Evolutionary conservation across 108 stramenopile genomes (phyloP).

Genomic region (Cylindrotheca closterium): DNA sequence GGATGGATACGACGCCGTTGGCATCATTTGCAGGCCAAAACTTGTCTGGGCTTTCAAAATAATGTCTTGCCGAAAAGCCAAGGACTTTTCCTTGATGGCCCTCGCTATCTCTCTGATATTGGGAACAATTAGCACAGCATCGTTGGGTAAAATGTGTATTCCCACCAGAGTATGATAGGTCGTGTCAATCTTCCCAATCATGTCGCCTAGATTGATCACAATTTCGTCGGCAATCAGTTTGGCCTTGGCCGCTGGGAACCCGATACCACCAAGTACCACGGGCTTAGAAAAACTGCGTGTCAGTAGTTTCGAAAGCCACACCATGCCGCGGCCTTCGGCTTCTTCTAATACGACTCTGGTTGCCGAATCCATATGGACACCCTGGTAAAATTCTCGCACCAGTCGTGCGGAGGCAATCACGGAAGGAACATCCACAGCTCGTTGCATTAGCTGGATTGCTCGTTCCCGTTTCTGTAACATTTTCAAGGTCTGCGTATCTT

Average conservation of each 20-base stretch:
- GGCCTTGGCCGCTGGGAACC: neutral
- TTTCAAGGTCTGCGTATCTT: too few species aligned
- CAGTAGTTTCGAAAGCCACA: neutral
- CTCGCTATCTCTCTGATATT: neutral
- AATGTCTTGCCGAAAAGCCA: conserved; percentile 2
- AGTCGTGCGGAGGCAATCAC: neutral
- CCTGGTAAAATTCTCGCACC: neutral
- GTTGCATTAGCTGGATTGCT: too few species aligned
- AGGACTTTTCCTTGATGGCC: neutral
- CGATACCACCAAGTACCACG: neutral
- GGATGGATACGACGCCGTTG: too few species aligned
- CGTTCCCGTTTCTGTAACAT: too few species aligned
- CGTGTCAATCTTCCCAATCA: neutral
- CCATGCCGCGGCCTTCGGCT: neutral
- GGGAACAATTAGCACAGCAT: neutral
- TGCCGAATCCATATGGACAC: neutral
- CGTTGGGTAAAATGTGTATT: neutral
- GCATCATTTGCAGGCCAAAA: too few species aligned
- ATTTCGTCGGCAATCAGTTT: neutral
- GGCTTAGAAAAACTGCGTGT: neutral
- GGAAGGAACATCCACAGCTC: too few species aligned
- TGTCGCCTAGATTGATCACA: neutral
- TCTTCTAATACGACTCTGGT: neutral
- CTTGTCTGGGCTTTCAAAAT: too few species aligned
- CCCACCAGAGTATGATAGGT: neutral